A percentile compares a stretch with the other conserved stretches of the same genome.
Evolutionary conservation across 805 yeast species (phyloP).

Genomic region (Zygosaccharomyces pseudorouxii): DNA sequence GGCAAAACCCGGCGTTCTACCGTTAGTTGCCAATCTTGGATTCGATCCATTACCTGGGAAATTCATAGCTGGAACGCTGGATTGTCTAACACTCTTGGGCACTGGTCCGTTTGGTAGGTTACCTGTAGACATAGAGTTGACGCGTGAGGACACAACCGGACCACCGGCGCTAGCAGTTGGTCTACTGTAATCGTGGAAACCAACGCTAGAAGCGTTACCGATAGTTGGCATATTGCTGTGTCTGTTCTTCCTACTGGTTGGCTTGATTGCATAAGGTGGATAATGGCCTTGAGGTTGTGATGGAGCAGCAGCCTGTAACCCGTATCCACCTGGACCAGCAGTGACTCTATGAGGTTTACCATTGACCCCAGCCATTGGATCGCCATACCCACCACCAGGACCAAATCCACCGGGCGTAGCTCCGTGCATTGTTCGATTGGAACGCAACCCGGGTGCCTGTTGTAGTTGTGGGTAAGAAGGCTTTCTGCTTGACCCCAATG

Average conservation of each 20-base stretch:
- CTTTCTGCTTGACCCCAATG: conserved; percentile 15
- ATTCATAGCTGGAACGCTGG: conserved; percentile 8
- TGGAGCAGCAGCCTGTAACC: conserved; percentile 6
- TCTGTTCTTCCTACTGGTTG: conserved; percentile 37
- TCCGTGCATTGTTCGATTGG: conserved; percentile 29
- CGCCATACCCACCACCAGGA: conserved; percentile 3
- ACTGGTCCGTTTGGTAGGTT: conserved; percentile 11
- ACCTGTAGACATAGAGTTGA: conserved; percentile 28
- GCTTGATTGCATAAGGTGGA: conserved; percentile 26
- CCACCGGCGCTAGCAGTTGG: conserved; percentile 12
- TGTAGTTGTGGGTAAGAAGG: conserved; percentile 21
- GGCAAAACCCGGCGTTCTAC: conserved; percentile 7
- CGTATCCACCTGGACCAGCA: conserved; percentile 3
- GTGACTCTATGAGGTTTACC: conserved; percentile 1
- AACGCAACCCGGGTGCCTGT: conserved; percentile 20
- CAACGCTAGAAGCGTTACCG: conserved; percentile 31
- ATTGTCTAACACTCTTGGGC: conserved; percentile 19
- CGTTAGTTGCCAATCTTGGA: conserved; percentile 14
- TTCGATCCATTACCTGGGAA: conserved; percentile 6
- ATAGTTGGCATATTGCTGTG: conserved; percentile 32
- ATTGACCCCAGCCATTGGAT: conserved; percentile 4
- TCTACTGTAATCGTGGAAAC: conserved; percentile 16
- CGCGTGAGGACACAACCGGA: conserved; percentile 15
- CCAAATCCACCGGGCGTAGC: conserved; percentile 7
- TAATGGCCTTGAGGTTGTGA: conserved; percentile 11